Evolutionary conservation across 2,329 filamentous ascomycete species (phyloP).

Genomic region (Monilinia aucupariae): DNA sequence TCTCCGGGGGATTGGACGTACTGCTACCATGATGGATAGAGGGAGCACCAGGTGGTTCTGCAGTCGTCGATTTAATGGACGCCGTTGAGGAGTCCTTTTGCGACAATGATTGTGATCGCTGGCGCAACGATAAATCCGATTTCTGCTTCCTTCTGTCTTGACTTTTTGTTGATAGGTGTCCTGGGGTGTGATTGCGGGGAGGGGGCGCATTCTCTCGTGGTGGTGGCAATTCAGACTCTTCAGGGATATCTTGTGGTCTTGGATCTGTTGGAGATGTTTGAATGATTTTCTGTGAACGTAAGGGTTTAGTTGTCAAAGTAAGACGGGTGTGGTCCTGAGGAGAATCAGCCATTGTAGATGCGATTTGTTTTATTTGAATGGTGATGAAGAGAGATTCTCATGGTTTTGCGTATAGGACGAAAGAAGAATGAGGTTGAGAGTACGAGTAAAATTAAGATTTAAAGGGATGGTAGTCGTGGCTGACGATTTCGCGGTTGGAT

Average conservation of each 20-base stretch:
- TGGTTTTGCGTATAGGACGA: constrained; percentile 12
- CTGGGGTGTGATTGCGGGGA: constrained; percentile 56
- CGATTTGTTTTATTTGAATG: constrained; percentile 24
- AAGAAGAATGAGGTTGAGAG: not conserved
- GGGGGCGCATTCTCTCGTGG: constrained; percentile 31
- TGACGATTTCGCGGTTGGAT: constrained; percentile 13
- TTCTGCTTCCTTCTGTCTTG: constrained; percentile 35
- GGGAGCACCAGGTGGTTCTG: constrained; percentile 18
- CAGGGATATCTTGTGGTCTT: constrained; percentile 35
- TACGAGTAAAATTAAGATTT: constrained; percentile 4
- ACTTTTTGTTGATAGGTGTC: constrained; percentile 55
- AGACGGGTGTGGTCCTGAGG: constrained; percentile 33
- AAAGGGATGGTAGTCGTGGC: constrained; percentile 8
- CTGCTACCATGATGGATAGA: constrained; percentile 21
- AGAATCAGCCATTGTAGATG: constrained; percentile 35
- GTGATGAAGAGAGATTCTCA: constrained; percentile 16
- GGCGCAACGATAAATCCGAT: constrained; percentile 31
- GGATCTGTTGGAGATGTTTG: constrained; percentile 37
- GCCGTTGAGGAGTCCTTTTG: constrained; percentile 30
- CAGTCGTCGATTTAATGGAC: constrained; percentile 22
- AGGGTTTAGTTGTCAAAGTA: constrained; percentile 40
- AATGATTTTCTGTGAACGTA: constrained; percentile 51
- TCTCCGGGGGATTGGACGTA: constrained; percentile 22
- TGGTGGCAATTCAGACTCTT: constrained; percentile 37
- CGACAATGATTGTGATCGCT: constrained; percentile 35